Percentiles rank a stretch among this genome's conserved stretches.
Conservation (phyloP, 1,284 basidiomycete species). For the Heliocybe sulcata region DNA sequence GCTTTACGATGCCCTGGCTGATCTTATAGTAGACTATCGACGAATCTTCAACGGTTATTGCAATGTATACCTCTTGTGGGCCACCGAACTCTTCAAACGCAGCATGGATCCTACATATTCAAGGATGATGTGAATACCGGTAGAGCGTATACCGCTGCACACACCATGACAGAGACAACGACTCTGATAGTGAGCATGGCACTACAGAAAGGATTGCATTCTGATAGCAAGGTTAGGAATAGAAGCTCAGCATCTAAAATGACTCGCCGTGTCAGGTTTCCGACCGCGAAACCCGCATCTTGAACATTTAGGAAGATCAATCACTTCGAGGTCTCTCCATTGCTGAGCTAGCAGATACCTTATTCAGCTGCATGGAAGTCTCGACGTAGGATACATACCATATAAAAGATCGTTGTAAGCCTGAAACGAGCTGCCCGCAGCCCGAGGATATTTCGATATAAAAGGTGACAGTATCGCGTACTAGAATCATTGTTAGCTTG, state of each 20-base stretch:
- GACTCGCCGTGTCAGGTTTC: constrained; percentile 44
- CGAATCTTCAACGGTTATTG: constrained; percentile 67
- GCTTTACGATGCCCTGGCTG: constrained; percentile 68
- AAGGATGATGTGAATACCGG: neutral
- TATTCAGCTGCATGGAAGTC: neutral
- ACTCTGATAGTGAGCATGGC: constrained; percentile 62
- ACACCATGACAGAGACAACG: constrained; percentile 44
- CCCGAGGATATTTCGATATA: constrained; percentile 2
- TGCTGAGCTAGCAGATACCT: constrained; percentile 46
- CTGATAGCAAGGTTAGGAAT: constrained; percentile 16
- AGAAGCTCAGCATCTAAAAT: neutral
- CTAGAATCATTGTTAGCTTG: neutral
- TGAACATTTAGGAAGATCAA: constrained; percentile 49
- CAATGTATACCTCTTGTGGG: constrained; percentile 54
- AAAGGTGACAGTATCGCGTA: neutral
- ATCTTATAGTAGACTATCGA: constrained; percentile 81
- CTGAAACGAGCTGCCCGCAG: neutral
- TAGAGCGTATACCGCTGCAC: constrained; percentile 5
- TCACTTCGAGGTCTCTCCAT: constrained; percentile 56
- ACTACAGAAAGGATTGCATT: constrained; percentile 42
- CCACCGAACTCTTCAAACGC: constrained; percentile 45
- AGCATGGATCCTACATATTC: constrained; percentile 38
- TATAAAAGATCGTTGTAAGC: neutral
- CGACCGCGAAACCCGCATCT: constrained; percentile 56
- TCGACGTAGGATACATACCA: neutral